Evolutionary conservation across 345 rosid species (phyloP), one percentile per base, ranked within the genome.

Genomic region (Lagerstroemia speciosa): DNA sequence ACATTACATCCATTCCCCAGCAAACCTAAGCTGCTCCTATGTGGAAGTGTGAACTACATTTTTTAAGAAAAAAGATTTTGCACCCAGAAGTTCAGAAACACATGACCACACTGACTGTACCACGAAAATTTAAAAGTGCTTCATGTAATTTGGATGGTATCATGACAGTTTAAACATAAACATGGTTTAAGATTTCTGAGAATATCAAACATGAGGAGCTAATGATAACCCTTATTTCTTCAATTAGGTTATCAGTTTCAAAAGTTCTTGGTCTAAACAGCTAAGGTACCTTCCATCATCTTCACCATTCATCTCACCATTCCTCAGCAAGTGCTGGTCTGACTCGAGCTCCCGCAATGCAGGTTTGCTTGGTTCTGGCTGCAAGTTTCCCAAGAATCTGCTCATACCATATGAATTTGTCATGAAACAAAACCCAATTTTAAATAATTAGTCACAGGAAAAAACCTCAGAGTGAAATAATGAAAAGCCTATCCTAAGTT

Each of bases 311-410:
- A 74, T 84, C 76, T 83, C 86, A 65, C 91, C 94, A 80, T 80
- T 87, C 76, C 77, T 82, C 75, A 83, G 85, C 46, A 74, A 79
- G 62, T 78, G 80, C 75, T 81, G 85, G 69, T 88, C 88, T 43
- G 89, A 84, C 70, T 80, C 83, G 80, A 87, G 75, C 80, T 95
- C 96, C 98, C 98, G 88, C 34, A 86, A 74, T 22, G 89, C 90
- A 72, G 89, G 91, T 74, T 79, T 87, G 61, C 86, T 91, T 62
- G 75, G 76, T 68, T 82, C 91, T 55, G 94, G 98, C 79, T 78
- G 93, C 83, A 89, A 88, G 69, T 86, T 81, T 65, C 99, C 99
- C 70, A 95, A 84, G 79, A 95, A 95, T 87, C 99, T 92, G 87
- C 78, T 68, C 70, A 78, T 46, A 38, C 22, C 46, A 24, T 52